Conservation (phyloP, 352 stramenopile species). For the Pythium oligandrum region DNA sequence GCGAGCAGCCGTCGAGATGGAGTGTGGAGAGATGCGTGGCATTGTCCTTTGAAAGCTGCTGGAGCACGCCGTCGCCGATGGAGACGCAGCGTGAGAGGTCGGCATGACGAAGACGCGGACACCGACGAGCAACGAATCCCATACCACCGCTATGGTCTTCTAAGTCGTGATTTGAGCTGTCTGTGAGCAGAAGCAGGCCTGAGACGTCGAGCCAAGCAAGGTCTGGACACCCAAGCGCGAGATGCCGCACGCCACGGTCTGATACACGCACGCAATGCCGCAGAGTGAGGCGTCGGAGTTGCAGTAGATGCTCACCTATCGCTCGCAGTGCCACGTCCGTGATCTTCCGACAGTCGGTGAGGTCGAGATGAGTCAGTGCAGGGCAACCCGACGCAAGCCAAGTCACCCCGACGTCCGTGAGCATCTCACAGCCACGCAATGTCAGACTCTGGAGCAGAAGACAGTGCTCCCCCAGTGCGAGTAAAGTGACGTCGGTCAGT, state of each 20-base stretch:
- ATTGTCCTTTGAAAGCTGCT: slow-evolving; percentile 11
- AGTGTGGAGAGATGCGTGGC: slow-evolving; percentile 14
- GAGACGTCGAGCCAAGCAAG: slow-evolving; percentile 37
- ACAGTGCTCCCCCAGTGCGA: slow-evolving; percentile 73
- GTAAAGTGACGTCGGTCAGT: slow-evolving; percentile 88
- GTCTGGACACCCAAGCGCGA: slow-evolving; percentile 42
- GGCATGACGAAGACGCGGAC: slow-evolving; percentile 32
- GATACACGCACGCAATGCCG: slow-evolving; percentile 44
- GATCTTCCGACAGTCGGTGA: slow-evolving; percentile 83
- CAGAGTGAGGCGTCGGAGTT: slow-evolving; percentile 45
- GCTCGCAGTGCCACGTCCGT: slow-evolving; percentile 83
- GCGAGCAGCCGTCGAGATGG: slow-evolving; percentile 17
- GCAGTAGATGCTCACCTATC: slow-evolving; percentile 74
- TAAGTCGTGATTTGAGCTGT: slow-evolving; percentile 1
- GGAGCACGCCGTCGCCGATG: slow-evolving; percentile 37
- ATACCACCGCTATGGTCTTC: slow-evolving; percentile 9
- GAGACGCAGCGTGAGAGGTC: slow-evolving; percentile 44
- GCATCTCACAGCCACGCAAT: slow-evolving; percentile 83
- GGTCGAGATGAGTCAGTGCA: slow-evolving; percentile 77
- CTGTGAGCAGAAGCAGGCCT: slow-evolving; percentile 38
- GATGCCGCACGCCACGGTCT: slow-evolving; percentile 43
- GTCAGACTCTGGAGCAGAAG: slow-evolving; percentile 40
- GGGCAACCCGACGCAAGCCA: slow-evolving; percentile 85
- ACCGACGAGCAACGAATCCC: slow-evolving; percentile 27
- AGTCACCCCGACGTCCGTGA: slow-evolving; percentile 90